Evolutionary conservation across 2,329 filamentous ascomycete species (phyloP).

Genomic region (Verticillium klebahnii): DNA sequence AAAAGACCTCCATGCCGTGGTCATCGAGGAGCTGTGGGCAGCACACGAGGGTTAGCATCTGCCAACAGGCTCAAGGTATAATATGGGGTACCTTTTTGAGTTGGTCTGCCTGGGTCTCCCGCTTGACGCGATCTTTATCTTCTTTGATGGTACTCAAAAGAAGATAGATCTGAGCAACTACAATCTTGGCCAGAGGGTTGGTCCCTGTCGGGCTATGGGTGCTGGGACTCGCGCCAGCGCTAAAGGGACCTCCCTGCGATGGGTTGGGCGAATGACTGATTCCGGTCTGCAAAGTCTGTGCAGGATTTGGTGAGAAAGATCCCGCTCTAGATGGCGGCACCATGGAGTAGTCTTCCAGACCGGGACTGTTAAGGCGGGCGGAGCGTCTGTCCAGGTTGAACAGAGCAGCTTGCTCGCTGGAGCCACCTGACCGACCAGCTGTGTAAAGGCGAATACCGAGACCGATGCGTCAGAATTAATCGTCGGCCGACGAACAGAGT

Average conservation of each 20-base stretch:
- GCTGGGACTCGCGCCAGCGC: slow-evolving; percentile 57
- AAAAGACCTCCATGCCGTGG: slow-evolving; percentile 98
- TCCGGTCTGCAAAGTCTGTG: slow-evolving; percentile 53
- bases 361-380: slow-evolving; percentile 2
- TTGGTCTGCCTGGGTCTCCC: slow-evolving; percentile 86
- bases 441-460: not conserved
- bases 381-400: slow-evolving; percentile 10
- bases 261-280: slow-evolving; percentile 51
- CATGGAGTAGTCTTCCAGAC: slow-evolving; percentile 34
- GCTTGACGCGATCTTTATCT: slow-evolving; percentile 86
- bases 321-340: slow-evolving; percentile 57
- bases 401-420: slow-evolving; percentile 6
- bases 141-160: slow-evolving; percentile 92
- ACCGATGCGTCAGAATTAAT: not conserved
- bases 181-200: slow-evolving; percentile 80
- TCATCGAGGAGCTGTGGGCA: slow-evolving; percentile 79
- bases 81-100: slow-evolving; percentile 70
- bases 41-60: not conserved
- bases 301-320: slow-evolving; percentile 60
- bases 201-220: slow-evolving; percentile 59
- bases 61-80: slow-evolving; percentile 4
- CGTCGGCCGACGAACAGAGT: not conserved
- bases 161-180: slow-evolving; percentile 91
- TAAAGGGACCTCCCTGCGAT: slow-evolving; percentile 51
- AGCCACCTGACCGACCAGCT: not conserved